Conservation (phyloP, 2,329 filamentous ascomycete species). For the Gaeumannomyces sp. region DNA sequence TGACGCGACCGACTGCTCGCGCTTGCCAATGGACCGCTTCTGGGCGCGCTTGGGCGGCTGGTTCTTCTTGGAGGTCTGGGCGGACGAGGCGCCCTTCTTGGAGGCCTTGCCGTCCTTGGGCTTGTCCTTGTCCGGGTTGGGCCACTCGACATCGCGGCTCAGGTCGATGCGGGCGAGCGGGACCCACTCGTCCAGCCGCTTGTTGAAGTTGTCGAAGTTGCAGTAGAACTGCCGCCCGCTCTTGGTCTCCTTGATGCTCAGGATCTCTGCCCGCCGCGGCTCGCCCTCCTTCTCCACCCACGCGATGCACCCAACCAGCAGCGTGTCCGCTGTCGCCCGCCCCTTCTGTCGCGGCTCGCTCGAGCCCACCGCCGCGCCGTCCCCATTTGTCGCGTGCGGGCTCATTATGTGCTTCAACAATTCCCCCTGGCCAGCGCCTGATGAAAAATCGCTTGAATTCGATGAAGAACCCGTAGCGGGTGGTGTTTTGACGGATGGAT, state of each 20-base stretch:
- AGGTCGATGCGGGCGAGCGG: conserved; percentile 77
- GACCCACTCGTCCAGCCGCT: conserved; percentile 81
- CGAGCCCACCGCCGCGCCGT: conserved; percentile 48
- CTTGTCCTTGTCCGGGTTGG: conserved; percentile 77
- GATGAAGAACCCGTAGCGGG: background rate
- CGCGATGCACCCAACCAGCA: conserved; percentile 59
- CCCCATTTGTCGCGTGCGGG: conserved; percentile 37
- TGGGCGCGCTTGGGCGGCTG: conserved; percentile 50
- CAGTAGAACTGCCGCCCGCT: conserved; percentile 88
- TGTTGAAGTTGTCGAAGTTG: conserved; percentile 98
- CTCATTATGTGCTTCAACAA: conserved; percentile 43
- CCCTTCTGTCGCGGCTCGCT: conserved; percentile 62
- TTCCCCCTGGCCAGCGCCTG: background rate
- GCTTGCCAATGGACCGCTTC: conserved; percentile 43
- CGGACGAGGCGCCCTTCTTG: conserved; percentile 50
- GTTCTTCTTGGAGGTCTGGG: conserved; percentile 42
- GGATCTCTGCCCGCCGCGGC: conserved; percentile 85
- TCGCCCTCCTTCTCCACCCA: conserved; percentile 69
- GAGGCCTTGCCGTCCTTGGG: conserved; percentile 73
- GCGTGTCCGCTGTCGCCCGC: conserved; percentile 75
- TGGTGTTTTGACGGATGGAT: background rate
- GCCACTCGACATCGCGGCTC: conserved; percentile 90
- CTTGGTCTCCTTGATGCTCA: conserved; percentile 89
- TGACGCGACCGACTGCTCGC: conserved; percentile 48
- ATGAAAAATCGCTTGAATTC: background rate